Evolutionary conservation across 306 rosid species (phyloP), one percentile per base, ranked within the genome.

Genomic region (Begonia fuchsioides): DNA sequence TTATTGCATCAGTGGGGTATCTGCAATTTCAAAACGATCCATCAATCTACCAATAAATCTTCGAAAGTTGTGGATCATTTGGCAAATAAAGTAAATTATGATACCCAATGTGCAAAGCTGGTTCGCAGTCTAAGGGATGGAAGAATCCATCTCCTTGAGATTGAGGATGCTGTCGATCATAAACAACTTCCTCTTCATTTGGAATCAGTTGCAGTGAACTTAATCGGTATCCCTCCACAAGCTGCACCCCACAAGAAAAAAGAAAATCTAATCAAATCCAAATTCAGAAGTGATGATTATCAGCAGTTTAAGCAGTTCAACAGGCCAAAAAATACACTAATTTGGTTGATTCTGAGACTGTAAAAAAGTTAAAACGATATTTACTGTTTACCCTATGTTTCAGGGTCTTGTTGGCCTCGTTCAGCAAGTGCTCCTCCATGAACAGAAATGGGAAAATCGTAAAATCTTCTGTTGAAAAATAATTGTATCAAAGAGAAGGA

Each of bases 101-200:
- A n/a, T 82, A 92, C 98, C 94, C 98, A 63, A 85, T 85, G 60
- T 85, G 94, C 60, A 92, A 66, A 8, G 96, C 82, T 57, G 94
- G 94, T 54, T 92, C 98, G 58, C 93, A 82, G 8, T 88, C 90
- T 55, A 92, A 49, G 55, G 71, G 87, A 52, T 92, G 94, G 53
- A 68, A 85, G 71, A 92, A 76, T 62, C 54, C 76, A 68, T 81
- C 95, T 10, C 58, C 76, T 6, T 76, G 82, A 47, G 76, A 17
- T 53, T 79, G 83, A 71, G 15, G 61, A 43, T 78, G 76, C 32
- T 82, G 96, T 19, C 88, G 61, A 13, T 73, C 83, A 72, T 85
- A 92, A 48, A 72, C 83, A 67, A 74, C 68, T 2, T 92, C 94
- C 17, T 85, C 87, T 46, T 61, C 86, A 62, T 64, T 44, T 1